Base-by-base conservation (phyloP, 805 yeast genomes). In the Lachancea mirantina region DNA sequence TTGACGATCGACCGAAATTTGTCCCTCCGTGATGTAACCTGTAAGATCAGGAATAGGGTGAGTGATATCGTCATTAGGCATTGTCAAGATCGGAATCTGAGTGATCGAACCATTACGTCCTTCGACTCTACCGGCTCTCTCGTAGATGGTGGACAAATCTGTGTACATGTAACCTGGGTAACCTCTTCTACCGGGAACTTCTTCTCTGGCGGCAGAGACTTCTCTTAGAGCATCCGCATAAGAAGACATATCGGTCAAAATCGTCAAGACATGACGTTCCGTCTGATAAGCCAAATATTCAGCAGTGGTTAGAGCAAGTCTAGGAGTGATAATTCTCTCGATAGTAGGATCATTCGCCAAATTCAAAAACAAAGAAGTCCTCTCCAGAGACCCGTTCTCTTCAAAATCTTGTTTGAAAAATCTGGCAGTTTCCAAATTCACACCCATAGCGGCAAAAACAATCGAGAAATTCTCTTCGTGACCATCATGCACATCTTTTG, bases 161-260 rank as follows among this genome's bases (percentile, higher is more conserved):
- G 99, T 92, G 70, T 92, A 92, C 99, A 92, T 92, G 65, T 92
- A 92, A 83, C 99, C 99, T 45, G 99, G 99, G 66, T 92, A 92
- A 73, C 99, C 99, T 79, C 99, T 87, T 76, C 99, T 87, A 74
- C 99, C 99, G 59, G 98, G 98, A 28, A 92, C 98, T 69, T 94
- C 98, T 68, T 92, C 99, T 74, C 99, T 87, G 30, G 99, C 99
- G 41, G 99, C 98, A 43, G 96, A 87, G 32, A 92, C 98, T 70
- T 92, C 99, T 79, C 99, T 88, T 59, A 92, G 71, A 24, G 99
- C 99, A 63, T 92, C 99, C 24, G 99, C 99, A 61, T 92, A 92
- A n/a, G 98, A 92, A 17, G 96, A 85, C 99, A 92, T 92, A 69
- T 92, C 99, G 31, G 99, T 94, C 60, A 92, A 75, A 55, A 92